Evolutionary conservation across 495 filamentous ascomycete species (phyloP).

Genomic region (Trichodelitschia bisporula): DNA sequence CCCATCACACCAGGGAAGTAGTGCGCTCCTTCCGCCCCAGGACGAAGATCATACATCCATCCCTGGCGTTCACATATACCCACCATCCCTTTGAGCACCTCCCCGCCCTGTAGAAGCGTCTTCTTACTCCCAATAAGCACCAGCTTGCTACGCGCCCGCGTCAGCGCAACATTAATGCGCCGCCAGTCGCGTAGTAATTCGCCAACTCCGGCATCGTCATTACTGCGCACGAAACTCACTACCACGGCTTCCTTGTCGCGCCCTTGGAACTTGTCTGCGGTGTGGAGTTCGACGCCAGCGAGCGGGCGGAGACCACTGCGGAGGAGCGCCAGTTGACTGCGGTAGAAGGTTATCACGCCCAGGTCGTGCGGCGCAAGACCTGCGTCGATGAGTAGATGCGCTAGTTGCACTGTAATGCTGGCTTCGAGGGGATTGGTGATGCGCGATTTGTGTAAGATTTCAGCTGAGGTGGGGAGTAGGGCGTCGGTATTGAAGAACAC

Average conservation of each 20-base stretch:
- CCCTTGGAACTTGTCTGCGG: conserved; percentile 88
- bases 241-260: conserved; percentile 83
- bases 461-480: conserved; percentile 34
- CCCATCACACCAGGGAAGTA: too few species aligned
- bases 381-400: conserved; percentile 44
- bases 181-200: conserved; percentile 83
- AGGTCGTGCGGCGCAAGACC: conserved; percentile 57
- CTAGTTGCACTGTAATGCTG: conserved; percentile 47
- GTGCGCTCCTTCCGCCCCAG: too few species aligned
- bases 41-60: too few species aligned
- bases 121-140: conserved; percentile 58
- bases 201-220: conserved; percentile 47
- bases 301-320: conserved; percentile 10
- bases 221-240: conserved; percentile 65
- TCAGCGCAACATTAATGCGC: conserved; percentile 86
- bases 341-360: conserved; percentile 96
- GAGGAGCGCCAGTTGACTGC: conserved; percentile 55
- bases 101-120: conserved; percentile 25
- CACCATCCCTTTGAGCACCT: background rate
- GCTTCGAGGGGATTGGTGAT: conserved; percentile 71
- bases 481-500: conserved; percentile 74
- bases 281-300: conserved; percentile 61
- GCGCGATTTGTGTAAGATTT: conserved; percentile 46
- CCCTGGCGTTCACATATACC: background rate
- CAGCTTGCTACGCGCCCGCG: conserved; percentile 70